Base-by-base conservation (phyloP, 768 basidiomycete species). In the Suillus variegatus region DNA sequence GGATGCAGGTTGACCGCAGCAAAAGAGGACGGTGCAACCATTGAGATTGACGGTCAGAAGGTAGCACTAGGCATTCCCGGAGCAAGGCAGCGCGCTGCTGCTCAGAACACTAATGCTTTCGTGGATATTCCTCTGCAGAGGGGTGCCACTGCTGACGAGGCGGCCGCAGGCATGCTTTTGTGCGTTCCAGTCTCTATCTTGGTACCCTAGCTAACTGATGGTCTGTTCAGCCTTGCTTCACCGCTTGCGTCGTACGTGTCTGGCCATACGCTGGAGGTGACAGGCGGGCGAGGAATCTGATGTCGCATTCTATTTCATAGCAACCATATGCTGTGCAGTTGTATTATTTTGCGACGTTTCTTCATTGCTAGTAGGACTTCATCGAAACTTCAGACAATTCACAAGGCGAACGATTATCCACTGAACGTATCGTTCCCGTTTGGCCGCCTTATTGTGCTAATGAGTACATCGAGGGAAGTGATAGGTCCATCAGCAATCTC, bases 221-320 rank as follows among this genome's bases (percentile, higher is more conserved):
- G 61, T 8, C 63, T 66, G 66, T 68, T 61, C 32, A 92, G 91
- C 84, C 81, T 94, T 67, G 87, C 86, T 0, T 92, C 90, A 16
- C 91, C 91, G 12, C 79, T 95, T 28, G 90, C 92, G 16, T 86
- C 89, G 4, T 95, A 91, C 72, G 88, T 95, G 63, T 86, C 84
- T 55, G 93, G 93, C 9, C 93, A 94, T 77, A 93, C 91, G 18
- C 80, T 94, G 62, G 92, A 93, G 75, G 90, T 92, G 25, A 94
- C 93, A 44, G 93, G 93, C 41, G 93, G 93, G 49, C 82, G 82
- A 62, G 91, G 91, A 44, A 93, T 93, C 63, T 92, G 75, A 77
- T 47, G 40, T 60, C 63, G 25, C 20, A 10, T 64, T 64, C 4
- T 9, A 41, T 61, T n/a, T 32, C 47, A 47, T 47, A 1, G 4